Percentiles rank a stretch among this genome's conserved stretches.
Evolutionary conservation across 2,329 filamentous ascomycete species (phyloP).

Genomic region (Diaporthe batatas): DNA sequence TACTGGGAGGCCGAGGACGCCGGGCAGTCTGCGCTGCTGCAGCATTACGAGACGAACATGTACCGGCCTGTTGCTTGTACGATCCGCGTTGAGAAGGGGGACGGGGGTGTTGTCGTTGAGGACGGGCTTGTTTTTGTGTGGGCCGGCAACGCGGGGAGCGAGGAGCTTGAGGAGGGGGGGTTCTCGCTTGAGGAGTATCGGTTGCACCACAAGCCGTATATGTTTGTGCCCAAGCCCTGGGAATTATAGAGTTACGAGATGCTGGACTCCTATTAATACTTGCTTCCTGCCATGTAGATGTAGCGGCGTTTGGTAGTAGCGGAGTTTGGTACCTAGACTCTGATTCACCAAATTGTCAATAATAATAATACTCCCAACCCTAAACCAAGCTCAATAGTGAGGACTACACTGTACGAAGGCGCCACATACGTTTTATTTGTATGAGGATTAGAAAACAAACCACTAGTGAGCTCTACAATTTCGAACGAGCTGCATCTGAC

Average conservation of each 20-base stretch:
- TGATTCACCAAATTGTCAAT: not conserved
- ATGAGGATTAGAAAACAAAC: too few relatives aligned
- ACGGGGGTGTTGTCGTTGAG: not conserved
- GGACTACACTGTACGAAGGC: too few relatives aligned
- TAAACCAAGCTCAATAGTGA: not conserved
- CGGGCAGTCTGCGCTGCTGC: slow-evolving; percentile 6
- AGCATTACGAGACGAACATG: slow-evolving; percentile 15
- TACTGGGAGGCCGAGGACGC: slow-evolving; percentile 4
- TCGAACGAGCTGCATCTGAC: not conserved
- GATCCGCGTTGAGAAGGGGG: not conserved
- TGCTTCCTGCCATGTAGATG: too few relatives aligned
- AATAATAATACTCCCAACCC: too few relatives aligned
- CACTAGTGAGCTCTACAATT: too few relatives aligned
- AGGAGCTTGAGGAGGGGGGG: slow-evolving; percentile 6
- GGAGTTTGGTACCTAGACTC: not conserved
- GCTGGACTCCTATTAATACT: not conserved
- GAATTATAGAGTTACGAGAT: not conserved
- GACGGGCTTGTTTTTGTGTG: slow-evolving; percentile 14
- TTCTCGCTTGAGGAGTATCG: slow-evolving; percentile 16
- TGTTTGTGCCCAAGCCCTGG: not conserved
- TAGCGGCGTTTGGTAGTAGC: not conserved
- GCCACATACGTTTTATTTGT: too few relatives aligned
- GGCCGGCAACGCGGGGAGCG: slow-evolving; percentile 15
- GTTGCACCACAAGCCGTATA: slow-evolving; percentile 3
- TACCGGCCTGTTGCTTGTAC: not conserved